Percentiles rank a stretch among this genome's conserved stretches.
Conservation (phyloP, 2,329 filamentous ascomycete genomes). For the Colletotrichum musae region DNA sequence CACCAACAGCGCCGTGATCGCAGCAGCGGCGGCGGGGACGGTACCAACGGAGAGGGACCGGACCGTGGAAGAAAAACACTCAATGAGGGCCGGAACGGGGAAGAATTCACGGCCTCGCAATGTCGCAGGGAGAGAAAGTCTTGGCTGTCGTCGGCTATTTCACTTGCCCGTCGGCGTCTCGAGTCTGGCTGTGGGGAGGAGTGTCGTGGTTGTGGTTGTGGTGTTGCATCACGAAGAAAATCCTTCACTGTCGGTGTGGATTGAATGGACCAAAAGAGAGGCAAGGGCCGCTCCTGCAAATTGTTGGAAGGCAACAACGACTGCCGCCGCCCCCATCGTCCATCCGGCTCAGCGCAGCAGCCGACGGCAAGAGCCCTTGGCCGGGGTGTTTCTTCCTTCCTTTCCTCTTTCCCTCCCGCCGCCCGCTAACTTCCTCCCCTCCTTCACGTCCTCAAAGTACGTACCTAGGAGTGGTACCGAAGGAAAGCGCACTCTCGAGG, state of each 20-base stretch:
- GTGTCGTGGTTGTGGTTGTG: too few relatives aligned
- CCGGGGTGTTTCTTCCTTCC: neutral
- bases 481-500: neutral
- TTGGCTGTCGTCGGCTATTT: slow-evolving; percentile 14
- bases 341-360: neutral
- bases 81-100: slow-evolving; percentile 4
- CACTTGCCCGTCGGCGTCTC: too few relatives aligned
- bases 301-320: neutral
- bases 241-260: slow-evolving; percentile 11
- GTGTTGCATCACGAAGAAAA: slow-evolving; percentile 33
- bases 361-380: neutral
- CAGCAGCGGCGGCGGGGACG: neutral
- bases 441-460: too few relatives aligned
- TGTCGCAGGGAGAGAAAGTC: slow-evolving; percentile 16
- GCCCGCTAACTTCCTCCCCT: neutral
- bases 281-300: neutral
- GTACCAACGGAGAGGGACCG: slow-evolving; percentile 5
- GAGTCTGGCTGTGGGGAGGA: too few relatives aligned
- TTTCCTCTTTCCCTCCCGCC: neutral
- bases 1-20: neutral
- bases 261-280: slow-evolving; percentile 3
- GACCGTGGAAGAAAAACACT: neutral
- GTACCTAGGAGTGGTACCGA: neutral
- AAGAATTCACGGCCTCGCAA: neutral
- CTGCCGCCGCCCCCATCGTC: slow-evolving; percentile 17